phyloP scores from a whole-genome alignment of 139 green algal genomes.

The Coelastrella sp. region DNA sequence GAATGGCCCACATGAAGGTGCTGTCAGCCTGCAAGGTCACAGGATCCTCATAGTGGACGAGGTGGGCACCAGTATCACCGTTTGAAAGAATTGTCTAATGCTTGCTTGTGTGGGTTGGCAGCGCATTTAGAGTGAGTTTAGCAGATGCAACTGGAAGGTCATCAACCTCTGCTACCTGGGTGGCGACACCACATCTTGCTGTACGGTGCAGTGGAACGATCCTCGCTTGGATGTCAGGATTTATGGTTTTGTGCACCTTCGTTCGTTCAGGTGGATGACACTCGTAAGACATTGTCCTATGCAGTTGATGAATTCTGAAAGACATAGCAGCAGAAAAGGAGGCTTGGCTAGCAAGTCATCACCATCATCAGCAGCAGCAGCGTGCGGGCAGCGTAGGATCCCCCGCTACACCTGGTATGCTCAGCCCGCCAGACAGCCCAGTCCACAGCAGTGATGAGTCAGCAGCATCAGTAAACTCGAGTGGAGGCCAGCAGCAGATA shows the following conservation, averaged over 20 bases:
- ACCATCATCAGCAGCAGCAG: not conserved
- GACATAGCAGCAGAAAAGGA: slow-evolving; percentile 28
- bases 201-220: not conserved
- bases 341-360: not conserved
- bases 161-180: no score
- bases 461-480: not conserved
- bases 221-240: not conserved
- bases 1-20: slow-evolving; percentile 23
- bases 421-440: slow-evolving; percentile 23
- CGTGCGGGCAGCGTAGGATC: not conserved
- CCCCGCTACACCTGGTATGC: not conserved
- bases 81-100: not conserved
- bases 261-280: slow-evolving; percentile 26
- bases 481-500: not conserved
- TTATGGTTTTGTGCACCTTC: not conserved
- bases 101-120: not conserved
- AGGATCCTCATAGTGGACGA: slow-evolving; percentile 41
- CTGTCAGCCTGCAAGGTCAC: slow-evolving; percentile 40
- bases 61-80: not conserved
- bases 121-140: not conserved
- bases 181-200: not conserved
- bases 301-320: slow-evolving; percentile 32
- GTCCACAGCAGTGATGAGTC: not conserved
- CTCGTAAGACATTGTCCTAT: slow-evolving; percentile 29
- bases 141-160: no score